These are phyloP conservation scores for Boletus insuetus DNA, from an alignment of 768 basidiomycete species.

Conservation along the genomic window DNA sequence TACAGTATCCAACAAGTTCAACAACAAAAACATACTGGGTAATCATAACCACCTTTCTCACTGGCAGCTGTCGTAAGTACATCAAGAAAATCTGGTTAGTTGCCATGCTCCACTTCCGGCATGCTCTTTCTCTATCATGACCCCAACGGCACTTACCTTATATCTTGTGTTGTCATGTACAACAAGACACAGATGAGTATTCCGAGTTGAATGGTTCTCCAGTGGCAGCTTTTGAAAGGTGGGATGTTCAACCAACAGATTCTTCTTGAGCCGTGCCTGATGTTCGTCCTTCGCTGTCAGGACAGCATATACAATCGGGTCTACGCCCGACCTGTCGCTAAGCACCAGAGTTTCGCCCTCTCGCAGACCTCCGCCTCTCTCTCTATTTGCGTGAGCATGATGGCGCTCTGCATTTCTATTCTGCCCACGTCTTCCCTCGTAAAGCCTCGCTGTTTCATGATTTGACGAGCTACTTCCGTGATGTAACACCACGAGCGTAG, in stretches of 20 bases:
- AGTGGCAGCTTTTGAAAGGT: constrained; percentile 34
- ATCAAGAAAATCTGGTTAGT: no score
- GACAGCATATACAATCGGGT: constrained; percentile 61
- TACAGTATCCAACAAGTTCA: no score
- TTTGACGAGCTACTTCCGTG: constrained; percentile 57
- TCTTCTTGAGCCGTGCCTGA: constrained; percentile 36
- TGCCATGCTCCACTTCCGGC: no score
- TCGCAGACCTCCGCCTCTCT: constrained; percentile 36
- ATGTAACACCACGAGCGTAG: constrained; percentile 43
- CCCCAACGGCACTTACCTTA: no score
- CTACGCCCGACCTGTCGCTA: constrained; percentile 64
- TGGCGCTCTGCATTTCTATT: constrained; percentile 61
- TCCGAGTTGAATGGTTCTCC: no score
- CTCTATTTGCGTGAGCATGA: constrained; percentile 54
- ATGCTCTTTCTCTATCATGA: no score
- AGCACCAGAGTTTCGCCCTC: constrained; percentile 36
- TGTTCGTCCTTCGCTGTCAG: constrained; percentile 40
- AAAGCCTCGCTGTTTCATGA: constrained; percentile 54
- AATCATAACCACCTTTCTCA: no score
- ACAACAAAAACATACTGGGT: no score
- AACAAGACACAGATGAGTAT: no score
- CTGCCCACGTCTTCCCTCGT: constrained; percentile 47
- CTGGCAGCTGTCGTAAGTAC: no score
- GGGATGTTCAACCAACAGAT: constrained; percentile 33
- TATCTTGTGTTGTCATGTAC: no score